These are phyloP conservation scores for Anisogramma anomala DNA, from an alignment of 2,329 filamentous ascomycete genomes.

Conservation along the genomic window DNA sequence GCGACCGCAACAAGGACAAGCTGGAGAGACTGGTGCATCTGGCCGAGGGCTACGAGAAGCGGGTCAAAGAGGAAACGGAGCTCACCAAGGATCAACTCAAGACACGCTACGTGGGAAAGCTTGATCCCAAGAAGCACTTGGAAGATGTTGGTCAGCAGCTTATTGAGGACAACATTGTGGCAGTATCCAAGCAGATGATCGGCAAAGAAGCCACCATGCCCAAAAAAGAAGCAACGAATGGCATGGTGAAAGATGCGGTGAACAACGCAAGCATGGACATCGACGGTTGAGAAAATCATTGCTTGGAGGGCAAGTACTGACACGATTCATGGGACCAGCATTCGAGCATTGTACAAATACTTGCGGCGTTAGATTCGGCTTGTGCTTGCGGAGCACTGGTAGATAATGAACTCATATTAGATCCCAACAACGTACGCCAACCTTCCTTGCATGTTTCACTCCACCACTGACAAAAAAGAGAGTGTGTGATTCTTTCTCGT, in stretches of 20 bases:
- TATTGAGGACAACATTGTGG: slow-evolving; percentile 98
- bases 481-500: no score
- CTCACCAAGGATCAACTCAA: slow-evolving; percentile 94
- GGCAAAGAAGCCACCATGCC: slow-evolving; percentile 96
- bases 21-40: slow-evolving; percentile 79
- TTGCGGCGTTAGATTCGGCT: slow-evolving; percentile 9
- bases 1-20: slow-evolving; percentile 72
- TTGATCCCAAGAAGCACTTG: slow-evolving; percentile 98
- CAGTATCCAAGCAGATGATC: slow-evolving; percentile 97
- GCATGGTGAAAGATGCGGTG: slow-evolving; percentile 35
- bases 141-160: slow-evolving; percentile 92
- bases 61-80: slow-evolving; percentile 97
- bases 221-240: slow-evolving; percentile 45
- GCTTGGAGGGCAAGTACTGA: slow-evolving; percentile 1
- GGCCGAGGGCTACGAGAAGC: slow-evolving; percentile 94
- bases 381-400: slow-evolving; percentile 9
- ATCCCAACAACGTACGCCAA: background rate
- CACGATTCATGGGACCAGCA: slow-evolving; percentile 14
- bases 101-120: slow-evolving; percentile 96
- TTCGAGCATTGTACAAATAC: slow-evolving; percentile 15
- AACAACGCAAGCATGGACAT: slow-evolving; percentile 57
- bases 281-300: slow-evolving; percentile 38
- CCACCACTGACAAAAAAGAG: background rate
- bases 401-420: slow-evolving; percentile 5
- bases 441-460: background rate